These are phyloP conservation scores for Blastocrithidia nonstop DNA, from an alignment of 208 protist genomes.

Conservation along the genomic window DNA sequence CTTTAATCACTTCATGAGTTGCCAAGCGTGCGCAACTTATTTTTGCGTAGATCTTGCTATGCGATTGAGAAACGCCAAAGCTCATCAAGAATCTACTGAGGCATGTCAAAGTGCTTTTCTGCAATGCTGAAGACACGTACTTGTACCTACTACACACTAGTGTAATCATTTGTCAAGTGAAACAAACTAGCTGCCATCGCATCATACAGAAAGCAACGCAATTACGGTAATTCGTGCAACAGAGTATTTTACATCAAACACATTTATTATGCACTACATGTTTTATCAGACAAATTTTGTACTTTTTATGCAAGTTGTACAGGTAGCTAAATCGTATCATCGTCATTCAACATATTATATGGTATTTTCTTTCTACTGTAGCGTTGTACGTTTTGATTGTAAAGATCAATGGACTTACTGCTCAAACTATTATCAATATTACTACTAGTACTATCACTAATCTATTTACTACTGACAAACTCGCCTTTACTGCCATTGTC, in stretches of 20 bases:
- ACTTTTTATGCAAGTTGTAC: no score
- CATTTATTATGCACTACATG: background rate
- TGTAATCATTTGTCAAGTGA: constrained; percentile 24
- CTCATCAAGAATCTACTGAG: constrained; percentile 13
- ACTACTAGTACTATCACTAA: no score
- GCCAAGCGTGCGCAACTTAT: constrained; percentile 48
- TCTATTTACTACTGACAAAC: no score
- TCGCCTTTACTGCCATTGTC: no score
- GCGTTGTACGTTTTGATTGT: no score
- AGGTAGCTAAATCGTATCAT: no score
- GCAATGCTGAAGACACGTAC: constrained; percentile 26
- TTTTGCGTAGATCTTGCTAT: constrained; percentile 35
- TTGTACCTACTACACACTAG: constrained; percentile 15
- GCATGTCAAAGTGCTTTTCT: constrained; percentile 15
- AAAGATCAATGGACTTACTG: no score
- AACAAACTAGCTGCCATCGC: constrained; percentile 57
- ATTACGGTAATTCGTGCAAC: constrained; percentile 21
- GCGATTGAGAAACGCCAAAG: constrained; percentile 55
- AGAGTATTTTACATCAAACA: constrained; percentile 8
- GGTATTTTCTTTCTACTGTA: background rate
- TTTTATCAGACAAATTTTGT: no score
- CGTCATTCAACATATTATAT: background rate
- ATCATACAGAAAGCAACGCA: constrained; percentile 76
- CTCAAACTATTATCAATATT: background rate
- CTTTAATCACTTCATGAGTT: constrained; percentile 33